Conservation (phyloP, 108 stramenopile genomes). For the Cyclostephanos tholiformis region DNA sequence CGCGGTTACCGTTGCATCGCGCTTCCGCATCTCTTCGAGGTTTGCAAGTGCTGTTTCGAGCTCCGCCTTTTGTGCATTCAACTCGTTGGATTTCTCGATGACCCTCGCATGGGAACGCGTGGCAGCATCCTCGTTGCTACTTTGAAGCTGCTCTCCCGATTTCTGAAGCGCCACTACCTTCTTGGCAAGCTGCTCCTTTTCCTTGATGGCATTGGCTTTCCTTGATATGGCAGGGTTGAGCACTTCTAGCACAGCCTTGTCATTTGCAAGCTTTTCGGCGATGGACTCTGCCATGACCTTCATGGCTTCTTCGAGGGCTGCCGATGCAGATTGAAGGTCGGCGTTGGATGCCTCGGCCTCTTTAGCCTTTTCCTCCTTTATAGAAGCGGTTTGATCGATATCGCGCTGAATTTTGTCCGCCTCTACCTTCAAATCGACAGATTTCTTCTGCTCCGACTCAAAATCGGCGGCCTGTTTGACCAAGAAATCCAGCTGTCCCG, state of each 20-base stretch:
- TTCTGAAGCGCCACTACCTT: slow-evolving; percentile 34
- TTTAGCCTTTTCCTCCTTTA: slow-evolving; percentile 16
- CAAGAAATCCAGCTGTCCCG: slow-evolving; percentile 42
- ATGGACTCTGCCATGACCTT: slow-evolving; percentile 13
- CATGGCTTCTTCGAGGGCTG: slow-evolving; percentile 21
- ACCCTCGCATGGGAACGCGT: slow-evolving; percentile 9
- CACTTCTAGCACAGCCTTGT: slow-evolving; percentile 26
- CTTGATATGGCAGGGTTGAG: slow-evolving; percentile 25
- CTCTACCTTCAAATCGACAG: slow-evolving; percentile 24
- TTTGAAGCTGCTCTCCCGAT: slow-evolving; percentile 9
- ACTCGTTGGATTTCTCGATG: slow-evolving; percentile 16
- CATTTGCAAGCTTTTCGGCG: slow-evolving; percentile 28
- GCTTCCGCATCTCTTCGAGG: slow-evolving; percentile 25
- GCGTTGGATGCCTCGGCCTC: slow-evolving; percentile 17
- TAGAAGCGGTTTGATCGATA: slow-evolving; percentile 19
- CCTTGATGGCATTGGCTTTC: slow-evolving; percentile 45
- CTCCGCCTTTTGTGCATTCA: slow-evolving; percentile 26
- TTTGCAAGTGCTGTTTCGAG: slow-evolving; percentile 10
- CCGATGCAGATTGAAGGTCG: slow-evolving; percentile 17
- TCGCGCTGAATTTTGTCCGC: slow-evolving; percentile 30
- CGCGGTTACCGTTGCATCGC: slow-evolving; percentile 13
- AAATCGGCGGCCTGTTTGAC: slow-evolving; percentile 41
- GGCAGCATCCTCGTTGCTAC: slow-evolving; percentile 8
- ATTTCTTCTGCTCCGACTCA: slow-evolving; percentile 38
- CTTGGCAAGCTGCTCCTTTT: slow-evolving; percentile 42